Conservation (phyloP, 2,329 filamentous ascomycete genomes). For the Coleophoma crateriformis region DNA sequence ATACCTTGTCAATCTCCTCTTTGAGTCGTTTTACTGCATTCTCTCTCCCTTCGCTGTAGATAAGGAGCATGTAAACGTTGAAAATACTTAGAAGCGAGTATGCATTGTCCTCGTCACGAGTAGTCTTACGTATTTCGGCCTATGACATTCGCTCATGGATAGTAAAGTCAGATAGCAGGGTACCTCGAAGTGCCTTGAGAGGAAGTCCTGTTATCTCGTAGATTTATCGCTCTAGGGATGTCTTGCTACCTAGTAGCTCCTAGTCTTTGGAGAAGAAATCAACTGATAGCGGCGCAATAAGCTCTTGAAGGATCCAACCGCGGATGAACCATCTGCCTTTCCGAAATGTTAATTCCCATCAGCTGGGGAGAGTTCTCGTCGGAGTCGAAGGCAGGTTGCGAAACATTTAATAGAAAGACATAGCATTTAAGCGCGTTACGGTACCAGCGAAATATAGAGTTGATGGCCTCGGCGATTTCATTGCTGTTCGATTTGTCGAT, state of each 20-base stretch:
- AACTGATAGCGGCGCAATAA: slow-evolving; percentile 1
- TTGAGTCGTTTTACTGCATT: slow-evolving; percentile 27
- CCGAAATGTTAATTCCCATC: neutral
- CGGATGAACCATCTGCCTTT: neutral
- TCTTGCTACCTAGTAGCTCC: neutral
- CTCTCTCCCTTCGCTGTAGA: slow-evolving; percentile 29
- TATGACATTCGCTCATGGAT: slow-evolving; percentile 25
- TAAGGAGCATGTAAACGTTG: slow-evolving; percentile 33
- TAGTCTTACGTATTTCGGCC: slow-evolving; percentile 29
- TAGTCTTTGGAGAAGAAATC: neutral
- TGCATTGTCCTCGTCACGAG: slow-evolving; percentile 32
- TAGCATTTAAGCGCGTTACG: neutral
- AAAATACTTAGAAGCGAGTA: slow-evolving; percentile 39
- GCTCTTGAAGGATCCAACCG: neutral
- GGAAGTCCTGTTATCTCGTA: slow-evolving; percentile 2
- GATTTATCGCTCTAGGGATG: neutral
- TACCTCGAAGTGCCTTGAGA: neutral
- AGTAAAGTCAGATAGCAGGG: neutral
- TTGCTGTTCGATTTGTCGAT: slow-evolving; percentile 2
- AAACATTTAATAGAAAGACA: neutral
- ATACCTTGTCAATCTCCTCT: slow-evolving; percentile 21
- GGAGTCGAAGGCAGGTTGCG: neutral
- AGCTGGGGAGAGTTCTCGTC: neutral
- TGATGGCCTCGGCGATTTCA: neutral
- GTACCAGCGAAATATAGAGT: neutral